Evolutionary conservation across 2,329 filamentous ascomycete genomes (phyloP).

Genomic region (Epicoccum sorghinum): DNA sequence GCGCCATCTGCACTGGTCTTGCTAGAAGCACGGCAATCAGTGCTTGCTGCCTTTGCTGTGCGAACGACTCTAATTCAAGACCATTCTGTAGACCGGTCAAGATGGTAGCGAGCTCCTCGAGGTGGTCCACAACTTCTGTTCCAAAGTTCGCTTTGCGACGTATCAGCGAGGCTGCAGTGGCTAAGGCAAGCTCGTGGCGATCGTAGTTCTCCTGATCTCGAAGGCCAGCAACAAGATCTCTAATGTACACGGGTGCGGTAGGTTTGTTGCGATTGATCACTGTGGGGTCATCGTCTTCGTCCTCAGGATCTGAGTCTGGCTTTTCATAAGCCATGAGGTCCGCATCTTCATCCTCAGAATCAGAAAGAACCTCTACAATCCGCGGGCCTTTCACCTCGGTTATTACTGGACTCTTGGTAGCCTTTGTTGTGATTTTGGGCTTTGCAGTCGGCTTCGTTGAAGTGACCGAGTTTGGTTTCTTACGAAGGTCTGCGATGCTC

Average conservation of each 20-base stretch:
- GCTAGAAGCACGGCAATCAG: slow-evolving; percentile 83
- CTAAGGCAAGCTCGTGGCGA: slow-evolving; percentile 78
- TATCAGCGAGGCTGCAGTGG: slow-evolving; percentile 79
- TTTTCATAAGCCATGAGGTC: slow-evolving; percentile 81
- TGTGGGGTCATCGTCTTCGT: slow-evolving; percentile 92
- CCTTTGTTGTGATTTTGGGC: slow-evolving; percentile 15
- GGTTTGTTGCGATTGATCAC: slow-evolving; percentile 83
- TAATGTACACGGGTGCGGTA: slow-evolving; percentile 85
- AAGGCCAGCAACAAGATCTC: slow-evolving; percentile 79
- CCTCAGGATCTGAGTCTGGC: slow-evolving; percentile 84
- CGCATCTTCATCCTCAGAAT: slow-evolving; percentile 57
- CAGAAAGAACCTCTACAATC: slow-evolving; percentile 60
- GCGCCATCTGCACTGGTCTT: slow-evolving; percentile 77
- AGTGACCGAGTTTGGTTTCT: not conserved
- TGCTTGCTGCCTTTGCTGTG: slow-evolving; percentile 75
- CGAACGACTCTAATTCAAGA: slow-evolving; percentile 76
- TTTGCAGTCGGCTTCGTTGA: slow-evolving; percentile 11
- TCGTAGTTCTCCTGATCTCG: slow-evolving; percentile 85
- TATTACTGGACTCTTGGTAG: slow-evolving; percentile 17
- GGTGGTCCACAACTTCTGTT: slow-evolving; percentile 83
- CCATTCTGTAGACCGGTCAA: slow-evolving; percentile 84
- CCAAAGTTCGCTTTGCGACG: slow-evolving; percentile 88
- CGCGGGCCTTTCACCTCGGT: slow-evolving; percentile 48
- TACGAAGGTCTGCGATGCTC: slow-evolving; percentile 24
- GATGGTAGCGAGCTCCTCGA: slow-evolving; percentile 77